Evolutionary conservation across 345 rosid species (phyloP), one percentile per base, ranked within the genome.

Genomic region (Gossypioides kirkii): DNA sequence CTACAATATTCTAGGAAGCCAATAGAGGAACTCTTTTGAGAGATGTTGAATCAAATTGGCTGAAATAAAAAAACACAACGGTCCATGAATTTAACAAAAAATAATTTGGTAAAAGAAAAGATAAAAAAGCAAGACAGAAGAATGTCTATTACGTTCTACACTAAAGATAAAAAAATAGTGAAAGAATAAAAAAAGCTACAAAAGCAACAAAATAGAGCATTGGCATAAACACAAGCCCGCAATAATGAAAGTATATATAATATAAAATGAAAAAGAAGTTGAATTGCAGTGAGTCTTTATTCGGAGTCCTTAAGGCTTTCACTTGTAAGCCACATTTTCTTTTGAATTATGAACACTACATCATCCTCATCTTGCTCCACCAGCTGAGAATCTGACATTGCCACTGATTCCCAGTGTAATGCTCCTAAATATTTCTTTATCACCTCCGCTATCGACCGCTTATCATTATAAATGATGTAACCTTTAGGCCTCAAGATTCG

Each of bases 311-410:
- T 84, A 65, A 87, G 81, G 82, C 91, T 89, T 81, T 84, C 92
- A 49, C 89, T 87, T 26, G 97, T 94, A 74, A 90, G 87, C 97
- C 97, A 90, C 42, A 88, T 76, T 80, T 94, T 90, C 87, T 94
- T 94, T 71, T 90, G 93, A 73, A 87, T 71, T 43, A 92, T 74
- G 56, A 92, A 73, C 61, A 92, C 88, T 0, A 78, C 68, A 3
- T 90, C 91, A 3, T 79, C 88, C 20, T 82, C 86, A 3, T 86
- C 94, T 60, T 76, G 79, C 13, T 90, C 93, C 47, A 87, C 92
- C 10, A 80, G 65, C 60, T 74, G 72, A 23, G 88, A 74, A 42
- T 83, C 86, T 0, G 84, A 63, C 25, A 76, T 76, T 55, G 87
- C 90, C 53, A 94, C 91, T 8, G 80, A 75, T 73, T 92, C 97